Conservation (phyloP, 192 early-diverging fungal species). For the Mortierella alpina region DNA sequence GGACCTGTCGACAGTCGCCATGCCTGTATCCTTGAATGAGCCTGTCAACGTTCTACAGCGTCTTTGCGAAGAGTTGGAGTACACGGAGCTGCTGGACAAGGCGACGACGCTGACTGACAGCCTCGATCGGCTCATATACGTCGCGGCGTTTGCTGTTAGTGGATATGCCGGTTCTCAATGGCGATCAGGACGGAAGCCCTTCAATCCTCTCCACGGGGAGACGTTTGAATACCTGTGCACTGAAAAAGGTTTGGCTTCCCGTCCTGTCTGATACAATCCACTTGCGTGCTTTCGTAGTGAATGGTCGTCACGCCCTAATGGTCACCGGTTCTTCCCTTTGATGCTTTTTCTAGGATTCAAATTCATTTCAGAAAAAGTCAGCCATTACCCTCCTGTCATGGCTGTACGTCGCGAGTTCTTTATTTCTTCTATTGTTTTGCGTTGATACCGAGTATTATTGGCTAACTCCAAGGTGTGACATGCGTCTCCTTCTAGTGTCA, state of each 20-base stretch:
- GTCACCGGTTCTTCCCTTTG: no score
- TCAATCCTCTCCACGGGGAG: conserved; percentile 97
- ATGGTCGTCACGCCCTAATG: background rate
- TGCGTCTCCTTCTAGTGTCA: conserved; percentile 64
- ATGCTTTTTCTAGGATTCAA: conserved; percentile 68
- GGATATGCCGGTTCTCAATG: conserved; percentile 86
- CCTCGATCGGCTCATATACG: conserved; percentile 80
- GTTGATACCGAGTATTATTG: no score
- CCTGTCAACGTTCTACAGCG: conserved; percentile 94
- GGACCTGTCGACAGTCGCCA: conserved; percentile 93
- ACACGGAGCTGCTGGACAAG: conserved; percentile 81
- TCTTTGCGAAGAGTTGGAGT: conserved; percentile 94
- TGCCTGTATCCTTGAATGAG: conserved; percentile 98
- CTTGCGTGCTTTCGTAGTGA: no score
- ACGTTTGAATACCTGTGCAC: conserved; percentile 93
- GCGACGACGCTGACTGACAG: conserved; percentile 74
- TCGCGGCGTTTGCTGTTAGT: conserved; percentile 89
- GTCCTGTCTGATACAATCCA: background rate
- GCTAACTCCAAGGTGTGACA: no score
- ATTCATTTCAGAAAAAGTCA: conserved; percentile 96
- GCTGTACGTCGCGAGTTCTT: conserved; percentile 56
- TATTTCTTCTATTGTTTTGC: no score
- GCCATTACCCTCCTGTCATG: conserved; percentile 95
- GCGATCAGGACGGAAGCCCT: conserved; percentile 93
- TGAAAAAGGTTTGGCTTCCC: conserved; percentile 63